These are phyloP conservation scores for Pichia sp. DNA, from an alignment of 1,139 yeast species.

Conservation along the genomic window DNA sequence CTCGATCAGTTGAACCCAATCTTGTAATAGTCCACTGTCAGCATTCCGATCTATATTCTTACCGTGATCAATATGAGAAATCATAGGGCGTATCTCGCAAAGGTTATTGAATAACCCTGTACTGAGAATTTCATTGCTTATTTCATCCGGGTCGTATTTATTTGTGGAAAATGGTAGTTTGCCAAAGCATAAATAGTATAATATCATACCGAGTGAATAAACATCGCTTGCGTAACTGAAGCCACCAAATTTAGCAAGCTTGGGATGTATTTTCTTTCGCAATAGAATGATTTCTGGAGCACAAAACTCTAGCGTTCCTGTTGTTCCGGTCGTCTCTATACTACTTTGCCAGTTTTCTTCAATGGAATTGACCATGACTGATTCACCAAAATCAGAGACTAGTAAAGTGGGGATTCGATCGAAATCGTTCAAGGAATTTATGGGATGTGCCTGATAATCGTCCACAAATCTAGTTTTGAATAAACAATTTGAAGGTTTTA, in stretches of 20 bases:
- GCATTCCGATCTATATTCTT: not conserved
- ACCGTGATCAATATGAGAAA: not conserved
- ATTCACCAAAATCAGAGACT: conserved; percentile 89
- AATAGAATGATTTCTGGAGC: conserved; percentile 68
- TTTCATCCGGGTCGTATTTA: conserved; percentile 31
- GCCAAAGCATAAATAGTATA: conserved; percentile 70
- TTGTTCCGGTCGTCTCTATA: conserved; percentile 64
- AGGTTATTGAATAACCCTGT: conserved; percentile 22
- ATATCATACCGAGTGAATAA: conserved; percentile 77
- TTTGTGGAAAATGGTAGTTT: conserved; percentile 56
- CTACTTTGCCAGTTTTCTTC: conserved; percentile 19
- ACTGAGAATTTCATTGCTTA: conserved; percentile 40
- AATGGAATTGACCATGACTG: conserved; percentile 60
- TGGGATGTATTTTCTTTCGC: conserved; percentile 27
- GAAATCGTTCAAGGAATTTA: conserved; percentile 31
- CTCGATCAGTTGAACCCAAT: conserved; percentile 37
- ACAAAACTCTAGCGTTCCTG: conserved; percentile 83
- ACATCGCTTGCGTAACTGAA: conserved; percentile 72
- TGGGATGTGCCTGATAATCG: conserved; percentile 24
- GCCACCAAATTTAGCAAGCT: conserved; percentile 32
- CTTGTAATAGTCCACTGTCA: conserved; percentile 33
- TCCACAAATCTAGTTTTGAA: conserved; percentile 39
- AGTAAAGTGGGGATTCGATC: conserved; percentile 56
- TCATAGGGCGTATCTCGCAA: conserved; percentile 14
- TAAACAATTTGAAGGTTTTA: conserved; percentile 84